These are phyloP conservation scores for Beauveria scarabaeidicola DNA, from an alignment of 2,329 filamentous ascomycete species.

Conservation along the genomic window DNA sequence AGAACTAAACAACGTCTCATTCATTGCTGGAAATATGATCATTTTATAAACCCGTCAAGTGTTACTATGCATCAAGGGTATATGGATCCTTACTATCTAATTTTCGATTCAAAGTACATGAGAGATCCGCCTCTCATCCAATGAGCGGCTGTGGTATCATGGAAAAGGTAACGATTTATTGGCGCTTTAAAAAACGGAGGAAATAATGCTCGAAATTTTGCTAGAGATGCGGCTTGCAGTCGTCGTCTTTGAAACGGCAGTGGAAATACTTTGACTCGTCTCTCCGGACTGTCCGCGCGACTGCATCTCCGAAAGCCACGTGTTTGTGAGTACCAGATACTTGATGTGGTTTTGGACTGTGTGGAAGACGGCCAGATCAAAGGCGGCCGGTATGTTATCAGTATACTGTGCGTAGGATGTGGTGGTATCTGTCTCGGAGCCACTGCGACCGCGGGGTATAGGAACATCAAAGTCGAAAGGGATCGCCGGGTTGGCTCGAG, in stretches of 20 bases:
- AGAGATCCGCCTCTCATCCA: background rate
- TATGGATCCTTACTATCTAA: too few relatives aligned
- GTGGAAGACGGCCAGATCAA: constrained; percentile 13
- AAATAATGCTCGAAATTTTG: constrained; percentile 3
- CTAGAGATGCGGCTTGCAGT: constrained; percentile 6
- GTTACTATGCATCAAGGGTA: too few relatives aligned
- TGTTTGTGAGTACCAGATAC: constrained; percentile 23
- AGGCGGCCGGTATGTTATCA: constrained; percentile 1
- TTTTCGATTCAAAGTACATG: background rate
- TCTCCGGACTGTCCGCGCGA: constrained; percentile 8
- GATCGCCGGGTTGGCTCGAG: constrained; percentile 16
- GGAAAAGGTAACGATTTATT: background rate
- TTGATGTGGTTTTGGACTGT: constrained; percentile 17
- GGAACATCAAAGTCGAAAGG: constrained; percentile 14
- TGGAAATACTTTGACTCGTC: constrained; percentile 5
- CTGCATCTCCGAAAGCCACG: constrained; percentile 18
- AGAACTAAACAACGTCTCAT: too few relatives aligned
- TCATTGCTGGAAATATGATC: background rate
- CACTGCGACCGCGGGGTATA: background rate
- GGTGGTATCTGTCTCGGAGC: background rate
- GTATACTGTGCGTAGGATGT: background rate
- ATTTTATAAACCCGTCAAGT: too few relatives aligned
- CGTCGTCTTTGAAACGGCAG: constrained; percentile 7
- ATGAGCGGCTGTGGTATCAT: background rate
- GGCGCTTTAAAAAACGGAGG: constrained; percentile 2